Conservation (phyloP, 2,329 filamentous ascomycete species). For the Fonsecaea nubica region DNA sequence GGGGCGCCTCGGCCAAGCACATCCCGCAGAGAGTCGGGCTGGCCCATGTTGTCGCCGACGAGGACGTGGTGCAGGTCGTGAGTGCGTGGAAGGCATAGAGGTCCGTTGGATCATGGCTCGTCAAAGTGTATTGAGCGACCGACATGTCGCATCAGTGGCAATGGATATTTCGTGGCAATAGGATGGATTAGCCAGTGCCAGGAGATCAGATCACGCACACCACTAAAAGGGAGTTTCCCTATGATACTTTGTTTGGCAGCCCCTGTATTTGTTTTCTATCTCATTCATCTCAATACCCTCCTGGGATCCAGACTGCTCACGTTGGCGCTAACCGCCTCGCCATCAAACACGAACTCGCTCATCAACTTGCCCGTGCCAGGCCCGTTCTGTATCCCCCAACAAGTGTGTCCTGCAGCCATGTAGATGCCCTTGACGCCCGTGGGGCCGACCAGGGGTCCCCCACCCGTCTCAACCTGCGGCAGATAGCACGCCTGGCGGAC, state of each 20-base stretch:
- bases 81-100: slow-evolving; percentile 42
- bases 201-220: too few relatives aligned
- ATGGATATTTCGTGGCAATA: background rate
- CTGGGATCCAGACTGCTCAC: slow-evolving; percentile 71
- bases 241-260: background rate
- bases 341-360: slow-evolving; percentile 79
- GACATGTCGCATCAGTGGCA: too few relatives aligned
- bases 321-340: slow-evolving; percentile 70
- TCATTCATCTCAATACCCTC: slow-evolving; percentile 53
- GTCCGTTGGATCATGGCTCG: background rate
- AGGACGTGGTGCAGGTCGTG: slow-evolving; percentile 72
- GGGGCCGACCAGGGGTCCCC: slow-evolving; percentile 76
- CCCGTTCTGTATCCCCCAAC: slow-evolving; percentile 97
- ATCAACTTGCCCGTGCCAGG: slow-evolving; percentile 84
- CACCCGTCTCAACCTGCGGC: slow-evolving; percentile 68
- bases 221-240: background rate
- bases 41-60: slow-evolving; percentile 74
- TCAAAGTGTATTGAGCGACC: background rate
- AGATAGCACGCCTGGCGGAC: slow-evolving; percentile 91
- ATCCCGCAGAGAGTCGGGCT: slow-evolving; percentile 92
- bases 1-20: slow-evolving; percentile 95
- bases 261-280: background rate
- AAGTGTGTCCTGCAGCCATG: slow-evolving; percentile 89
- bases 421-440: slow-evolving; percentile 76
- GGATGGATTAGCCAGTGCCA: too few relatives aligned